Evolutionary conservation across 2,329 filamentous ascomycete species (phyloP).

Genomic region (Berkeleyomyces rouxiae): DNA sequence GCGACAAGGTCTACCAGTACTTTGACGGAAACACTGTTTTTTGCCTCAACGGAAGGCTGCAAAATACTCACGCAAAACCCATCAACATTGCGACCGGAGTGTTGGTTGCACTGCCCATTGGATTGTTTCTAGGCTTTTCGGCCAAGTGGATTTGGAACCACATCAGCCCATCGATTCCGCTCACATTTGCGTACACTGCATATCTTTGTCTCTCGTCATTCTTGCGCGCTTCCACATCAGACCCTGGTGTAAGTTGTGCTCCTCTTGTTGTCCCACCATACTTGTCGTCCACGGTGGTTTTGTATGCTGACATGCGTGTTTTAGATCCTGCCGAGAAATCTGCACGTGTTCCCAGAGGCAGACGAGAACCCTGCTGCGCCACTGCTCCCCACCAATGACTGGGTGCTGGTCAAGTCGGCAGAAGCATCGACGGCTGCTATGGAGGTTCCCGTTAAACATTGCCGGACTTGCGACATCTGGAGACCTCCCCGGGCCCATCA

Average conservation of each 20-base stretch:
- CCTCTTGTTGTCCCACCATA: background rate
- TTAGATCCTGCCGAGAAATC: constrained; percentile 79
- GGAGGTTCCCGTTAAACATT: constrained; percentile 97
- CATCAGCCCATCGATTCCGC: constrained; percentile 73
- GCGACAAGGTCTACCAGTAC: constrained; percentile 73
- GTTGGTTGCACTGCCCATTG: constrained; percentile 60
- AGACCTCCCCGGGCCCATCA: constrained; percentile 89
- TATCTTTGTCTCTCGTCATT: constrained; percentile 88
- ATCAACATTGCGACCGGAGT: constrained; percentile 78
- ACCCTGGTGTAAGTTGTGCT: constrained; percentile 64
- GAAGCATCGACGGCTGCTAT: constrained; percentile 66
- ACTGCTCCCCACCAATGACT: constrained; percentile 78
- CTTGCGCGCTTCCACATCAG: constrained; percentile 75
- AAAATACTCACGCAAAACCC: constrained; percentile 75
- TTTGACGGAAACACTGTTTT: constrained; percentile 90
- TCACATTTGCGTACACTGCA: constrained; percentile 81
- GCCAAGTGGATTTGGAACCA: constrained; percentile 75
- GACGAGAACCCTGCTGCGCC: constrained; percentile 67
- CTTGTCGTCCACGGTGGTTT: background rate
- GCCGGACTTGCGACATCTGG: constrained; percentile 96
- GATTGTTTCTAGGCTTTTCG: constrained; percentile 73
- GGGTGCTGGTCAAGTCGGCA: constrained; percentile 76
- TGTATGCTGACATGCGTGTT: background rate
- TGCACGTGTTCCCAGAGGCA: constrained; percentile 72
- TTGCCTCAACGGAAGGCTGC: constrained; percentile 66